These are phyloP conservation scores for Pholiota molesta DNA, from an alignment of 768 basidiomycete species.

Conservation along the genomic window DNA sequence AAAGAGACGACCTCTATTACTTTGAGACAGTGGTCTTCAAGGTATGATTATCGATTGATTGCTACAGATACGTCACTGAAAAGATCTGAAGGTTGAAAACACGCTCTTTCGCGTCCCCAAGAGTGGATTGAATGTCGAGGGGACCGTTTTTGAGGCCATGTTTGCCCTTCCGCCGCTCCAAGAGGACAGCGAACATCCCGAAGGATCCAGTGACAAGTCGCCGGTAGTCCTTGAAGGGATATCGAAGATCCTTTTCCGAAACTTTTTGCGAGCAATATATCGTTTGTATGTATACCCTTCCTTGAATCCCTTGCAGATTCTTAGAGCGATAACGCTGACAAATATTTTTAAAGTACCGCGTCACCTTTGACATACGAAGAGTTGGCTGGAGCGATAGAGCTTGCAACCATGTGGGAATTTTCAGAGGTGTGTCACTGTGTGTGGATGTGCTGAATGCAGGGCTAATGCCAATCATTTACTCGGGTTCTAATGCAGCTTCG, in stretches of 20 bases:
- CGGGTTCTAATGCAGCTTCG: slow-evolving; percentile 1
- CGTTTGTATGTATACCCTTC: not conserved
- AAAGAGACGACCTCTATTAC: not conserved
- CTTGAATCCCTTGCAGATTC: too few relatives aligned
- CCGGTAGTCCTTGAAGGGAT: slow-evolving; percentile 5
- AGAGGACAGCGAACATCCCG: not conserved
- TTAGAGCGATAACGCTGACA: too few relatives aligned
- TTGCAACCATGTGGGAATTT: slow-evolving; percentile 14
- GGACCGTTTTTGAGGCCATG: slow-evolving; percentile 14
- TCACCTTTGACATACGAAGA: slow-evolving; percentile 10
- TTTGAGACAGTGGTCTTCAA: not conserved
- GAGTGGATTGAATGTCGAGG: slow-evolving; percentile 9
- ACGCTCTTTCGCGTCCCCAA: slow-evolving; percentile 14
- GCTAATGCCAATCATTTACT: not conserved
- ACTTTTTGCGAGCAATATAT: not conserved
- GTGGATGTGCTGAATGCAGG: not conserved
- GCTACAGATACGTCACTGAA: not conserved
- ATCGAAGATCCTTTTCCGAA: not conserved
- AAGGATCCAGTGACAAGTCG: slow-evolving; percentile 5
- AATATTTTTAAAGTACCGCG: not conserved
- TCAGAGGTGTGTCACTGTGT: slow-evolving; percentile 9
- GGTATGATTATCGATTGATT: not conserved
- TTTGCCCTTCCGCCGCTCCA: slow-evolving; percentile 1
- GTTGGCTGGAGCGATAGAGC: slow-evolving; percentile 10
- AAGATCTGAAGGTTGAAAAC: slow-evolving; percentile 9